Conservation (phyloP, 2,329 filamentous ascomycete genomes). For the Cladophialophora carrionii region DNA sequence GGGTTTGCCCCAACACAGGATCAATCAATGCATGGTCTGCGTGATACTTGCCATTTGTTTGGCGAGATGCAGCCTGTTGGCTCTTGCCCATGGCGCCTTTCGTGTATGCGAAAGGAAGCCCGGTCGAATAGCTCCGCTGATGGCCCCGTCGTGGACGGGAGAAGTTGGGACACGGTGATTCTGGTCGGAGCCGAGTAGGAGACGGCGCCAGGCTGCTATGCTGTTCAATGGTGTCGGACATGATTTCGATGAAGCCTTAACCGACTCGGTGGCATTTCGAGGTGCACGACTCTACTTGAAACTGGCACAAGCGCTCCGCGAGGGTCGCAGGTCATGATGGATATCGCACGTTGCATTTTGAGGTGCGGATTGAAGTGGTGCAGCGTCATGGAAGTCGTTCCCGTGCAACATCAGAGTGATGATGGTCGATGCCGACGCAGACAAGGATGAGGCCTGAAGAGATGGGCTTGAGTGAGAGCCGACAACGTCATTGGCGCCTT, state of each 20-base stretch:
- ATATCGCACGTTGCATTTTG: background rate
- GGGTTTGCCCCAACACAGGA: background rate
- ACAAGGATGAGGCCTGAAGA: background rate
- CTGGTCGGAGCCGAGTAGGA: background rate
- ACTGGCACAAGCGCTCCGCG: background rate
- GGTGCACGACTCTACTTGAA: background rate
- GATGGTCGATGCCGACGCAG: background rate
- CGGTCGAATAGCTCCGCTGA: background rate
- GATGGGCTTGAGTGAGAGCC: background rate
- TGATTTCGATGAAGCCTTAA: background rate
- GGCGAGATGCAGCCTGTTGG: background rate
- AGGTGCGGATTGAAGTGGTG: background rate
- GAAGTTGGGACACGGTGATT: background rate
- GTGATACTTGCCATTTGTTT: background rate
- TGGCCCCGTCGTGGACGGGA: background rate
- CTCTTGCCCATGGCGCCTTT: background rate
- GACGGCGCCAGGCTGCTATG: background rate
- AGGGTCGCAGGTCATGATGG: background rate
- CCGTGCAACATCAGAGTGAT: background rate
- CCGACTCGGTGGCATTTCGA: background rate
- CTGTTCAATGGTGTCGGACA: background rate
- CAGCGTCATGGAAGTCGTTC: background rate
- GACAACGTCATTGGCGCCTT: background rate
- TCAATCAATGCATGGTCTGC: background rate
- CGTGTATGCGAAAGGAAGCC: background rate